These are phyloP conservation scores for Zea luxurians DNA, from an alignment of 176 grass and related monocot species.

Conservation along the genomic window DNA sequence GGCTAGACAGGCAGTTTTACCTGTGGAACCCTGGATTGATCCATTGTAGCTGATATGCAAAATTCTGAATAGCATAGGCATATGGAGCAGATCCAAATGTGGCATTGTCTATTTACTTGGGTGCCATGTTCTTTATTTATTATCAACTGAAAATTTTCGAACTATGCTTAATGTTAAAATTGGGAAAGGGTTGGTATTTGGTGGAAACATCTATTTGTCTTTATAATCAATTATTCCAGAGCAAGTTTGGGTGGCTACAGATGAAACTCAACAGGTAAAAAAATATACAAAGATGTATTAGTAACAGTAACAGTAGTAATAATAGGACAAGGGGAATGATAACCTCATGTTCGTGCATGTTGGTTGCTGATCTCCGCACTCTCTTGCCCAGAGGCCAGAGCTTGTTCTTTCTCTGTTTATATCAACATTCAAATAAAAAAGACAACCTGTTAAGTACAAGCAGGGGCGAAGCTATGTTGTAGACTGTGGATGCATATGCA, in stretches of 20 bases:
- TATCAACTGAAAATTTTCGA: not conserved
- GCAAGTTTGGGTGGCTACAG: not conserved
- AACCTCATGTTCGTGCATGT: not conserved
- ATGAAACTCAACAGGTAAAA: not conserved
- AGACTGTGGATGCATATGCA: too few species aligned
- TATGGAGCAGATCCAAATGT: slow-evolving; percentile 1
- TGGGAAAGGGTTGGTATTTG: not conserved
- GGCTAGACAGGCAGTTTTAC: not conserved
- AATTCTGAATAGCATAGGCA: not conserved
- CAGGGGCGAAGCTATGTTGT: too few species aligned
- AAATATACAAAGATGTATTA: not conserved
- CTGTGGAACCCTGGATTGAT: not conserved
- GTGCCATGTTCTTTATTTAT: not conserved
- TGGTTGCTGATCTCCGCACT: not conserved
- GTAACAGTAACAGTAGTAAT: not conserved
- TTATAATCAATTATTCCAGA: not conserved
- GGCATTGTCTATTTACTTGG: not conserved
- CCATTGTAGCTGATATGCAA: not conserved
- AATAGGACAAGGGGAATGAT: not conserved
- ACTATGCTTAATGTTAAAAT: slow-evolving; percentile 21
- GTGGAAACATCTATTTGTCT: not conserved
- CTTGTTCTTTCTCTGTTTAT: not conserved
- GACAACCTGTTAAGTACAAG: not conserved
- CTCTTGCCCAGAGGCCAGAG: not conserved
- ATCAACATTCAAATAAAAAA: not conserved